phyloP scores from a whole-genome alignment of 2,329 filamentous ascomycete species.

The Venturia nashicola region DNA sequence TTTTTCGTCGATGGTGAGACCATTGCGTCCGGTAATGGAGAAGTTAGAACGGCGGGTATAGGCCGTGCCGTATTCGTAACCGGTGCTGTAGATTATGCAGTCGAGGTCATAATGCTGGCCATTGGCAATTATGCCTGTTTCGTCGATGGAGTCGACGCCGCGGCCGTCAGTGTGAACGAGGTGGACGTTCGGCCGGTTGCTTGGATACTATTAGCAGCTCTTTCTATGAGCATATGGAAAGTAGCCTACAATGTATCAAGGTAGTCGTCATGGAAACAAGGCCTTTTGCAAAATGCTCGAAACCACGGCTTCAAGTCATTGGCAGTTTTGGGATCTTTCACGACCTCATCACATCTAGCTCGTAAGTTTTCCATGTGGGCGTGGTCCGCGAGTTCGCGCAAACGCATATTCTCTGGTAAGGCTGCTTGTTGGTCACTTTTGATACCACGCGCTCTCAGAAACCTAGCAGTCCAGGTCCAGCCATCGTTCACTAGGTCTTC shows the following conservation, averaged over 20 bases:
- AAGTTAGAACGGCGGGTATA: conserved; percentile 23
- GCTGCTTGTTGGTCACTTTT: conserved; percentile 20
- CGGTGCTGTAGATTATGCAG: conserved; percentile 29
- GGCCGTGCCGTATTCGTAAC: conserved; percentile 20
- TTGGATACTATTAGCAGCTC: conserved; percentile 17
- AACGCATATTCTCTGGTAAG: conserved; percentile 27
- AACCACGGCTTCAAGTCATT: conserved; percentile 48
- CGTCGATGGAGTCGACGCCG: conserved; percentile 34
- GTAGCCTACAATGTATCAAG: conserved; percentile 28
- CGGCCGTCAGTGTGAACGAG: conserved; percentile 44
- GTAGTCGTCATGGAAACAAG: conserved; percentile 46
- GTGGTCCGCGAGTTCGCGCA: conserved; percentile 12
- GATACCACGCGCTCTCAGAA: background rate
- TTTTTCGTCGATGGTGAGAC: conserved; percentile 32
- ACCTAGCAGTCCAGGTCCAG: conserved; percentile 25
- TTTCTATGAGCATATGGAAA: too few relatives aligned
- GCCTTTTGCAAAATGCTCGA: conserved; percentile 50
- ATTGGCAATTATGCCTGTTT: conserved; percentile 30
- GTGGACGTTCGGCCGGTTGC: conserved; percentile 43
- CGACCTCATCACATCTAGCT: conserved; percentile 31
- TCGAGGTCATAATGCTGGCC: conserved; percentile 34
- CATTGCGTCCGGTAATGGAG: conserved; percentile 32
- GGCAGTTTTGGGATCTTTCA: conserved; percentile 40
- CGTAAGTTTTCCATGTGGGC: conserved; percentile 30
- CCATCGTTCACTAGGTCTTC: conserved; percentile 37